Evolutionary conservation across 148 eudicot genomes (phyloP).

Genomic region (Rhododendron simsii): DNA sequence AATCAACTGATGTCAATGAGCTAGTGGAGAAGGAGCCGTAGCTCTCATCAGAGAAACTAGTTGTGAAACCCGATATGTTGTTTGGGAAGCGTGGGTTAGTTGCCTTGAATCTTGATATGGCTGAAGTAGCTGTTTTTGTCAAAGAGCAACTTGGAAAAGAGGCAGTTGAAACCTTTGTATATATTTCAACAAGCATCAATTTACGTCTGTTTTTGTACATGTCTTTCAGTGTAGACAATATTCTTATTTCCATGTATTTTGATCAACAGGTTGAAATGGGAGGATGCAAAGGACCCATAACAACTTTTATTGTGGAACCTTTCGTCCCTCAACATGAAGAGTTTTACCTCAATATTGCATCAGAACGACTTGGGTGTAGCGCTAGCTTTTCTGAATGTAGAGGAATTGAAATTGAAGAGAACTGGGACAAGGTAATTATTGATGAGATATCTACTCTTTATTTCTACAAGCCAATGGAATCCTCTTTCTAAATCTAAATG

Average conservation of each 20-base stretch:
- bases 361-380: constrained; percentile 93
- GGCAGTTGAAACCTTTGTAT: constrained; percentile 11
- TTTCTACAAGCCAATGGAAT: not conserved
- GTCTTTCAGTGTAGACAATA: too few species aligned
- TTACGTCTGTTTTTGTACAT: too few species aligned
- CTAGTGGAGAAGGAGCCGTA: constrained; percentile 62
- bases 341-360: constrained; percentile 85
- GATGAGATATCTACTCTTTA: not conserved
- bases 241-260: not conserved
- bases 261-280: constrained; percentile 80
- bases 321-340: constrained; percentile 94
- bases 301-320: constrained; percentile 83
- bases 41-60: constrained; percentile 81
- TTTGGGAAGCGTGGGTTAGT: constrained; percentile 38
- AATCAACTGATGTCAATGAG: constrained; percentile 65
- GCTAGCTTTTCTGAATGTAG: constrained; percentile 98
- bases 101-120: constrained; percentile 14
- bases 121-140: constrained; percentile 11
- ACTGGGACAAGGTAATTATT: constrained; percentile 85
- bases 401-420: constrained; percentile 98
- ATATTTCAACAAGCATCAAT: constrained; percentile 7
- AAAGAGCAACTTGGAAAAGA: constrained; percentile 19
- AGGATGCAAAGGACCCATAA: constrained; percentile 98
- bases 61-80: constrained; percentile 27
- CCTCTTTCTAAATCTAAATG: not conserved